Base-by-base conservation (phyloP, 208 protist genomes). In the Leishmania martiniquensis region DNA sequence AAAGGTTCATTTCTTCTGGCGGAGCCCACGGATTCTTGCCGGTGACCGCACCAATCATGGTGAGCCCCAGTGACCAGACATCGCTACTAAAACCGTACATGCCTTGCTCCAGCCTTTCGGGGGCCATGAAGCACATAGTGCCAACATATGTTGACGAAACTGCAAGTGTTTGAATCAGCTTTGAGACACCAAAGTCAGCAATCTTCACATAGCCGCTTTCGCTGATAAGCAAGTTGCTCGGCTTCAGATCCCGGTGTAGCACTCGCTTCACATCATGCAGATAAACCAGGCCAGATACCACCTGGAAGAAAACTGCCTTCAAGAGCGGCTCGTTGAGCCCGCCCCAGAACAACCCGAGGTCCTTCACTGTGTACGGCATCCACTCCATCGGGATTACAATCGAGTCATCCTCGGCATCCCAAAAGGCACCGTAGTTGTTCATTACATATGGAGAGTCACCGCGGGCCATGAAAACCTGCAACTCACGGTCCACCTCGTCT, bases 161-260 rank as follows among this genome's bases (percentile, higher is more conserved):
- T 66, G 94, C 92, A 34, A 98, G 85, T 25, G 93, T 97, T 63
- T 97, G 91, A 47, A 95, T 93, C 51, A 94, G 81, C 76, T 97
- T 98, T 37, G 90, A 97, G 1, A 98, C 95, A 13, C 97, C 97
- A 91, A 99, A 99, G 72, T 99, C 97, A 37, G 93, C 91, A 78
- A 99, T 98, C 63, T 97, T 98, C 47, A 97, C 92, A 63, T 93
- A 89, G 52, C 95, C 91, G 45, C 91, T 85, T 42, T 92, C 87
- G 72, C 98, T 98, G 72, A 99, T 91, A 17, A 99, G 92, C 34
- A 99, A 77, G 87, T 99, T 99, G 78, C 90, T 96, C 49, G 99
- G 99, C 83, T 99, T 99, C 59, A 99, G 72, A 76, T 99, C 98
- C 32, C 98, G 85, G 83, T 99, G 99, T 62, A 99, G 93, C 32